Percentiles rank a stretch among this genome's conserved stretches.
phyloP scores from a whole-genome alignment of 2,329 filamentous ascomycete species.

The Nannizziopsis barbatae region DNA sequence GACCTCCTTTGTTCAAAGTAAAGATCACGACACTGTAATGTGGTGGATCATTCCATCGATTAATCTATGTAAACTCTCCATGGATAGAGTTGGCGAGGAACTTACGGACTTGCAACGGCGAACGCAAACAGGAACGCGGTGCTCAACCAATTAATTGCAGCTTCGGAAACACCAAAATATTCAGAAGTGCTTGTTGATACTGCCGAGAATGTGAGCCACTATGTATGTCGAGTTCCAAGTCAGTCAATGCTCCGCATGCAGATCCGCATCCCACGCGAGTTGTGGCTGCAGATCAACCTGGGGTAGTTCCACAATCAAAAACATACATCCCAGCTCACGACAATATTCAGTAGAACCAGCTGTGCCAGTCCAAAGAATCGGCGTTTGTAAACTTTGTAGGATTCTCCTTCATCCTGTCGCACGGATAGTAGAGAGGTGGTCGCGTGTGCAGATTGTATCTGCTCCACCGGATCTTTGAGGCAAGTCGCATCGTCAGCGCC shows the following conservation, averaged over 20 bases:
- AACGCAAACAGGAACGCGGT: conserved; percentile 83
- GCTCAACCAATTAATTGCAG: conserved; percentile 82
- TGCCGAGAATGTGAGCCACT: conserved; percentile 90
- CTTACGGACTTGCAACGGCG: conserved; percentile 55
- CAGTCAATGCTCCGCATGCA: not conserved
- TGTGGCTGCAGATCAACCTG: not conserved
- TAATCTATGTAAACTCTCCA: not conserved
- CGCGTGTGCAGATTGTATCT: not conserved
- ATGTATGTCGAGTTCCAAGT: conserved; percentile 2
- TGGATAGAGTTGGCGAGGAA: conserved; percentile 14
- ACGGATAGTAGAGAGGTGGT: not conserved
- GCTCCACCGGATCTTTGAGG: not conserved
- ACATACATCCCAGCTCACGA: conserved; percentile 92
- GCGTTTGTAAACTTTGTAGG: conserved; percentile 60
- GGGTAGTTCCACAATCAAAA: not conserved
- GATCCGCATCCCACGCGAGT: not conserved
- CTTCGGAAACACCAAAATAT: conserved; percentile 66
- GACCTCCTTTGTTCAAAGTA: conserved; percentile 63
- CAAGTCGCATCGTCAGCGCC: not conserved
- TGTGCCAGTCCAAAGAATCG: conserved; percentile 81
- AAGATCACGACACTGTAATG: conserved; percentile 51
- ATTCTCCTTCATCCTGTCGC: conserved; percentile 8
- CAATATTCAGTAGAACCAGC: conserved; percentile 76
- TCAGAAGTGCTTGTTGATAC: conserved; percentile 61
- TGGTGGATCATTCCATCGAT: not conserved